phyloP scores from a whole-genome alignment of 2,329 filamentous ascomycete genomes.

The Periglandula ipomoeae region DNA sequence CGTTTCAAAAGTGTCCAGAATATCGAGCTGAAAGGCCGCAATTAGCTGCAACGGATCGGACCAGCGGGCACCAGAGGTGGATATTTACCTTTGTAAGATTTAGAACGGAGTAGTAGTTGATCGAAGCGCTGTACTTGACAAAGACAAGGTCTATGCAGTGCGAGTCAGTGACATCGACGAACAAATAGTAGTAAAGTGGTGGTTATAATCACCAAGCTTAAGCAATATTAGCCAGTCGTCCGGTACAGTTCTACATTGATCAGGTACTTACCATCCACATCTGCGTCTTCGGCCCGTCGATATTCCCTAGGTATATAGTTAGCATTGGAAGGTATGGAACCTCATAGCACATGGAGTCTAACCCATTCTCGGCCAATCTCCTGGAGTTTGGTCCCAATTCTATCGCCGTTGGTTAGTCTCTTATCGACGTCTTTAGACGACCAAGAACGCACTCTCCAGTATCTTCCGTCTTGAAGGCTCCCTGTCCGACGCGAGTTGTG shows the following conservation, averaged over 20 bases:
- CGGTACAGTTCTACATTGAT: background rate
- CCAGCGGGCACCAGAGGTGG: slow-evolving; percentile 12
- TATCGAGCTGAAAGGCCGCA: slow-evolving; percentile 17
- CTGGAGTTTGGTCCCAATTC: slow-evolving; percentile 36
- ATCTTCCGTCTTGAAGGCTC: slow-evolving; percentile 60
- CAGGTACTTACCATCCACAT: slow-evolving; percentile 37
- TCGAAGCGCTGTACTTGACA: slow-evolving; percentile 50
- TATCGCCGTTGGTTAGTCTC: slow-evolving; percentile 14
- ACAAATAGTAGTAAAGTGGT: background rate
- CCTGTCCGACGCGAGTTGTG: slow-evolving; percentile 52
- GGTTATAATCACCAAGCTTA: slow-evolving; percentile 26
- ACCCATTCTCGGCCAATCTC: slow-evolving; percentile 35
- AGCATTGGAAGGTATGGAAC: slow-evolving; percentile 13
- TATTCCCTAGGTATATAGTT: slow-evolving; percentile 22
- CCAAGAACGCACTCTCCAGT: slow-evolving; percentile 23
- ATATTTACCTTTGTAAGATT: slow-evolving; percentile 42
- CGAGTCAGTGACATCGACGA: background rate
- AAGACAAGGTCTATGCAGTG: slow-evolving; percentile 49
- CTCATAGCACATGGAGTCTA: slow-evolving; percentile 9
- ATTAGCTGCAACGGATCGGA: background rate
- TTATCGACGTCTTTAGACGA: slow-evolving; percentile 11
- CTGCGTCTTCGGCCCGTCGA: slow-evolving; percentile 52
- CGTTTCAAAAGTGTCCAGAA: slow-evolving; percentile 64
- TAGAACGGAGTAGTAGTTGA: slow-evolving; percentile 58
- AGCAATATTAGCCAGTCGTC: slow-evolving; percentile 12